Evolutionary conservation across 2,329 filamentous ascomycete genomes (phyloP).

Genomic region (Colletotrichum sp.): DNA sequence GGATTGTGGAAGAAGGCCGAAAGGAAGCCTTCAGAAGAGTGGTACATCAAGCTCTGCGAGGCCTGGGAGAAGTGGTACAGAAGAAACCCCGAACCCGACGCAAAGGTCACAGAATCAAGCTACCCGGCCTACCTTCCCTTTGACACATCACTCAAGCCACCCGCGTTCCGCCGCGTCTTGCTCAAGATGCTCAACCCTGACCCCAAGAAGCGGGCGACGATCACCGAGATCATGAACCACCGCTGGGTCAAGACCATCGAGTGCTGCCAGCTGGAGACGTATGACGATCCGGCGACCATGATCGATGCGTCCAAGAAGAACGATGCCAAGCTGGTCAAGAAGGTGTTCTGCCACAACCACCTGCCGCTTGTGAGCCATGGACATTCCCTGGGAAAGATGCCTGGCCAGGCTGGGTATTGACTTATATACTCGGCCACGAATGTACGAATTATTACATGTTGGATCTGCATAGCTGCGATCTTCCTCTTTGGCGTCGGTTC

Average conservation of each 20-base stretch:
- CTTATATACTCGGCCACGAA: conserved; percentile 6
- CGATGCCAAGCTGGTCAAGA: conserved; percentile 47
- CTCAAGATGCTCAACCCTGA: conserved; percentile 85
- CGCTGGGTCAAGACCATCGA: conserved; percentile 78
- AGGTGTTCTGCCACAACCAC: conserved; percentile 65
- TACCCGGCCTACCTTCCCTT: conserved; percentile 71
- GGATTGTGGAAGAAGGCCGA: conserved; percentile 78
- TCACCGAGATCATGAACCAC: conserved; percentile 71
- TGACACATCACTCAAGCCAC: conserved; percentile 69
- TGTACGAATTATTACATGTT: conserved; percentile 13
- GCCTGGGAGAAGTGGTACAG: conserved; percentile 74
- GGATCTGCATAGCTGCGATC: conserved; percentile 17
- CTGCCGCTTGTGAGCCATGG: conserved; percentile 52
- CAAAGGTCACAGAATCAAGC: conserved; percentile 57
- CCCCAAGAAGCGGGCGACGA: conserved; percentile 71
- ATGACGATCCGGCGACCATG: conserved; percentile 64
- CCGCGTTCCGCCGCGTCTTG: conserved; percentile 72
- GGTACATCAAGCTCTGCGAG: conserved; percentile 69
- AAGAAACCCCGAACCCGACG: conserved; percentile 49
- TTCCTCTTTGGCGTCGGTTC: background rate
- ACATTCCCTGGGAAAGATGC: conserved; percentile 61
- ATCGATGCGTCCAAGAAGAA: conserved; percentile 68
- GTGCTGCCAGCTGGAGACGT: conserved; percentile 78
- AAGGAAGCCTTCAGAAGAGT: conserved; percentile 32
- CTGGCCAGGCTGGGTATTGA: conserved; percentile 59